phyloP scores from a whole-genome alignment of 2,329 filamentous ascomycete genomes.

The Zopfia rhizophila region DNA sequence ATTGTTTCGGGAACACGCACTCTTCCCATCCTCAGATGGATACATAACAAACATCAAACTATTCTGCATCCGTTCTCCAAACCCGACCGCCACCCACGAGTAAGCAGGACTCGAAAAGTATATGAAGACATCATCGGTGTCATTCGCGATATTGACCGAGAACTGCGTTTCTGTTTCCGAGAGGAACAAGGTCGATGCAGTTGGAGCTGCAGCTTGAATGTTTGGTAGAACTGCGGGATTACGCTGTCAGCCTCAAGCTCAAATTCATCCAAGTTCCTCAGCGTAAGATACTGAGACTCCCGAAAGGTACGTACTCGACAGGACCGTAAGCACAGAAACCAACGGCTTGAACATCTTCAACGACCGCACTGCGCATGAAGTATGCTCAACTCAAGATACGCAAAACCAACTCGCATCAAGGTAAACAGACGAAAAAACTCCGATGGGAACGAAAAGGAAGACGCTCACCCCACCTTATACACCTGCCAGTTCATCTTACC shows the following conservation, averaged over 20 bases:
- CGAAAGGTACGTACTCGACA: slow-evolving; percentile 8
- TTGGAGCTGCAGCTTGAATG: slow-evolving; percentile 30
- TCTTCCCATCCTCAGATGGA: slow-evolving; percentile 44
- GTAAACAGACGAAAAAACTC: slow-evolving; percentile 4
- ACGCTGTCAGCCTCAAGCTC: slow-evolving; percentile 7
- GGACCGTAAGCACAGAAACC: slow-evolving; percentile 6
- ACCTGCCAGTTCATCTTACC: slow-evolving; percentile 19
- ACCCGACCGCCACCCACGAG: slow-evolving; percentile 58
- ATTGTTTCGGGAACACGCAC: slow-evolving; percentile 28
- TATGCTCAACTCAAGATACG: no score
- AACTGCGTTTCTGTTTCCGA: slow-evolving; percentile 46
- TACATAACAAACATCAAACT: slow-evolving; percentile 59
- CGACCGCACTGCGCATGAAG: no score
- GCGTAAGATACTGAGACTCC: slow-evolving; percentile 1
- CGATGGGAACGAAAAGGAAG: neutral
- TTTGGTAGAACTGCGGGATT: slow-evolving; percentile 26
- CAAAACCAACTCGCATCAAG: no score
- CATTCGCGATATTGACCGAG: slow-evolving; percentile 45
- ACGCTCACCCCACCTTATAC: neutral
- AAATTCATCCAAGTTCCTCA: neutral
- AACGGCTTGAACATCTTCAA: no score
- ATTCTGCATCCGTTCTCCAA: slow-evolving; percentile 55
- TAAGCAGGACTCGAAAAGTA: slow-evolving; percentile 49
- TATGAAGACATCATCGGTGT: slow-evolving; percentile 45
- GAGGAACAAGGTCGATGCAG: slow-evolving; percentile 46